Evolutionary conservation across 208 protist genomes (phyloP).

Genomic region (Leishmania guyanensis): DNA sequence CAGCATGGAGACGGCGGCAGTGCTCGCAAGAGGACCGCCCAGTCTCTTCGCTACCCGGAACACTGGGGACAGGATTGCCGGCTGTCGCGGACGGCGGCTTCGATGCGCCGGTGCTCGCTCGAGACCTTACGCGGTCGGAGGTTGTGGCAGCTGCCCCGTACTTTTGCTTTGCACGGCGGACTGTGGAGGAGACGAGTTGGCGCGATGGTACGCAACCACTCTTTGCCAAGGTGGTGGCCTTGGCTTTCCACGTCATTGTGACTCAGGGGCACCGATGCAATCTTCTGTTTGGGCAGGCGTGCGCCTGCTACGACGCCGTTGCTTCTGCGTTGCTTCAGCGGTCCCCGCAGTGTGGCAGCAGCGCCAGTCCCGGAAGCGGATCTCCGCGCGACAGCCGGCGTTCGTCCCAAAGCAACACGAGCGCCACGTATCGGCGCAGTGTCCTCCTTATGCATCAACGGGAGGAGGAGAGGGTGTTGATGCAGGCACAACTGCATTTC

Average conservation of each 20-base stretch:
- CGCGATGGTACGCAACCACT: conserved; percentile 60
- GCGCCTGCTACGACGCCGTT: conserved; percentile 73
- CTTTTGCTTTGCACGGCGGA: conserved; percentile 74
- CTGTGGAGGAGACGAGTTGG: conserved; percentile 71
- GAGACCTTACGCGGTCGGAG: conserved; percentile 70
- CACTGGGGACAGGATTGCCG: not conserved
- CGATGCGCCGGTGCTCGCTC: conserved; percentile 51
- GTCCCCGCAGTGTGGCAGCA: not conserved
- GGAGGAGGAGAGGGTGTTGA: conserved; percentile 18
- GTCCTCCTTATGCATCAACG: conserved; percentile 28
- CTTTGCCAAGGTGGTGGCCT: conserved; percentile 55
- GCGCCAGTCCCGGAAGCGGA: not conserved
- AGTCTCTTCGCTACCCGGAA: not conserved
- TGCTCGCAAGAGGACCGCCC: not conserved
- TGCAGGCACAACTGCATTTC: not conserved
- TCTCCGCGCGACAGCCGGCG: conserved; percentile 13
- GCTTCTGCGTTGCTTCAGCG: conserved; percentile 28
- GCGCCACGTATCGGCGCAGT: conserved; percentile 27
- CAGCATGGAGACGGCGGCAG: conserved; percentile 33
- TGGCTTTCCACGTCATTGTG: conserved; percentile 74
- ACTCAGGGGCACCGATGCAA: conserved; percentile 55
- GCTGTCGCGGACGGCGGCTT: conserved; percentile 1
- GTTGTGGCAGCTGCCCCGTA: conserved; percentile 64
- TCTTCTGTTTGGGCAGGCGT: conserved; percentile 81
- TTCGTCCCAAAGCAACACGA: conserved; percentile 6